Evolutionary conservation across 78 protist species (phyloP).

Genomic region (Cyanophora paradoxa): DNA sequence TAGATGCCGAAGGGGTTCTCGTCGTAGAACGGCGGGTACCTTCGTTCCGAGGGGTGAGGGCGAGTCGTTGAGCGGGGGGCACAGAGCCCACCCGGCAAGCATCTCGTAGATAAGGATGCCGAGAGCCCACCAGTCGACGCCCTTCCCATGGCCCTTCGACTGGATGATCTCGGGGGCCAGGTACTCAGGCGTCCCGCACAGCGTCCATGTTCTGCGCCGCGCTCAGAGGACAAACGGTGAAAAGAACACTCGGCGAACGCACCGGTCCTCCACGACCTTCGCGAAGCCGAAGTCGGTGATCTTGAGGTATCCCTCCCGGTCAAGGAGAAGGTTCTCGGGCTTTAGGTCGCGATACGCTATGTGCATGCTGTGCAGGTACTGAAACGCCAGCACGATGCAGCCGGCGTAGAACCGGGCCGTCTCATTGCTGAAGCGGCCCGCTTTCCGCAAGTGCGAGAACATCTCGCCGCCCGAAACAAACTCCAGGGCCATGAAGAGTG

Average conservation of each 20-base stretch:
- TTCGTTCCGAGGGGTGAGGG: background rate
- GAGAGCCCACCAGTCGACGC: constrained; percentile 96
- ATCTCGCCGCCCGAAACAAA: constrained; percentile 39
- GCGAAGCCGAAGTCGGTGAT: constrained; percentile 82
- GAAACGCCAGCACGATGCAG: constrained; percentile 63
- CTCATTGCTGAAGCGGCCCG: constrained; percentile 17
- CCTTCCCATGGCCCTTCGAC: constrained; percentile 84
- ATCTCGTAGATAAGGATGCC: constrained; percentile 39
- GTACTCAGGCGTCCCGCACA: constrained; percentile 91
- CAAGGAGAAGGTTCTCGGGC: constrained; percentile 85
- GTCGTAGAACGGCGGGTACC: constrained; percentile 87
- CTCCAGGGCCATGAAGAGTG: constrained; percentile 33
- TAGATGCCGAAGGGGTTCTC: constrained; percentile 75
- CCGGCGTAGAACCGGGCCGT: constrained; percentile 71
- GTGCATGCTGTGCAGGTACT: constrained; percentile 61
- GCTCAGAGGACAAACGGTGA: too few species aligned
- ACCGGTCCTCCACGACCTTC: constrained; percentile 60
- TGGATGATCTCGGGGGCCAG: constrained; percentile 86
- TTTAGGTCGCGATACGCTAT: constrained; percentile 84
- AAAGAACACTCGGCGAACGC: too few species aligned
- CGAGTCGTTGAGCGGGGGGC: background rate
- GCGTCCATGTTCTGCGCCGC: constrained; percentile 70
- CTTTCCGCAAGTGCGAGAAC: constrained; percentile 30
- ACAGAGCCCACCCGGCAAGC: constrained; percentile 4
- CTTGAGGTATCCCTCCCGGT: constrained; percentile 46